phyloP scores from a whole-genome alignment of 2,329 filamentous ascomycete species.

The Endothia cerciana region DNA sequence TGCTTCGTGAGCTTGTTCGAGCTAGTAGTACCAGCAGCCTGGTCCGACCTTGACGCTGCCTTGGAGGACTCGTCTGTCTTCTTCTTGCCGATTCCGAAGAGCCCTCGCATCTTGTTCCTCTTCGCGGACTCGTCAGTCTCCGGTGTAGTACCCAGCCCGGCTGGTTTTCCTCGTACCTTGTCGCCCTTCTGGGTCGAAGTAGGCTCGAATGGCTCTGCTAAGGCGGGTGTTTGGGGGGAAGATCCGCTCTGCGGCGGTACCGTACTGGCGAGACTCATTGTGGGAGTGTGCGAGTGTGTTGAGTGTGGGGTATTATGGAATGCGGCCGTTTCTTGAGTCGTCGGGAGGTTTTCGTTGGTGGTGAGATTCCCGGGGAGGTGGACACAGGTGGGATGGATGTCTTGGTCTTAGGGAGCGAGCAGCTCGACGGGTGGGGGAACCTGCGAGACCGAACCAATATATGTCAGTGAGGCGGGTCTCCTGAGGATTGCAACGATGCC shows the following conservation, averaged over 20 bases:
- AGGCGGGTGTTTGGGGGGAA: slow-evolving; percentile 36
- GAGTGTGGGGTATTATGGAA: neutral
- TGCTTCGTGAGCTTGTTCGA: slow-evolving; percentile 31
- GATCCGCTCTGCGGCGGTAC: slow-evolving; percentile 35
- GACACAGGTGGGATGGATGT: slow-evolving; percentile 16
- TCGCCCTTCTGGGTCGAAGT: slow-evolving; percentile 33
- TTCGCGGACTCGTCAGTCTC: slow-evolving; percentile 38
- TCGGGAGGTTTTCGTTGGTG: slow-evolving; percentile 6
- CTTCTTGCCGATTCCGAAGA: slow-evolving; percentile 68
- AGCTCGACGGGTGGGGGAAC: slow-evolving; percentile 13
- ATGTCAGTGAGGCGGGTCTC: slow-evolving; percentile 24
- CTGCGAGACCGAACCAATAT: slow-evolving; percentile 25
- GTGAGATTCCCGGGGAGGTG: slow-evolving; percentile 14
- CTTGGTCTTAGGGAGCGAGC: slow-evolving; percentile 13
- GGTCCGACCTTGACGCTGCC: slow-evolving; percentile 36
- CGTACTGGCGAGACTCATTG: slow-evolving; percentile 36
- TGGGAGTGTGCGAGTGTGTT: slow-evolving; percentile 20
- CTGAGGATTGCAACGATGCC: slow-evolving; percentile 14
- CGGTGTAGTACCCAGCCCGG: slow-evolving; percentile 34
- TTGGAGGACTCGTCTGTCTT: slow-evolving; percentile 54
- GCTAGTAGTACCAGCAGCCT: slow-evolving; percentile 40
- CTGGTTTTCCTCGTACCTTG: slow-evolving; percentile 40
- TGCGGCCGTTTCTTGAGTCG: slow-evolving; percentile 16
- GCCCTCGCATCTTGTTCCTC: slow-evolving; percentile 56
- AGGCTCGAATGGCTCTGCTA: slow-evolving; percentile 34